A percentile compares a stretch with the other conserved stretches of the same genome.
Evolutionary conservation across 2,329 filamentous ascomycete species (phyloP).

Genomic region (Hymenotorrendiella dingleyae): DNA sequence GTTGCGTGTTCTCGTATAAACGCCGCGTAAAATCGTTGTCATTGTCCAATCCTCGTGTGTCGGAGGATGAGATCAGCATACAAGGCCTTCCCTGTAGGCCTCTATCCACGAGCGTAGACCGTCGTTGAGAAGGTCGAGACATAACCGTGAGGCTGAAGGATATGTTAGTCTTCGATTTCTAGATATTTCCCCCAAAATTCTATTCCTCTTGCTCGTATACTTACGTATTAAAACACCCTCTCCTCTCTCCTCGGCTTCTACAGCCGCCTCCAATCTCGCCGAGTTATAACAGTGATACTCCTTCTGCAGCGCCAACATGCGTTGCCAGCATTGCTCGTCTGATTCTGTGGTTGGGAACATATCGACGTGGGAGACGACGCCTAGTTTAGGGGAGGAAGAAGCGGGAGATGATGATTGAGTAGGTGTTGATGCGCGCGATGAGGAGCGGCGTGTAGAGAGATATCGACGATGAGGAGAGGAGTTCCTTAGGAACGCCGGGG

Average conservation of each 20-base stretch:
- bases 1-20: no score
- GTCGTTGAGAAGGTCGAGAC: constrained; percentile 29
- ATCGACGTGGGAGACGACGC: background rate
- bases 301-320: constrained; percentile 27
- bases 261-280: constrained; percentile 28
- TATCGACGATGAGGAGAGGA: background rate
- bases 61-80: no score
- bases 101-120: constrained; percentile 23
- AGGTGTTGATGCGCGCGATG: background rate
- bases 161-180: background rate
- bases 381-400: background rate
- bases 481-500: background rate
- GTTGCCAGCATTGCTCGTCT: constrained; percentile 25
- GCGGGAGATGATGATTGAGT: background rate
- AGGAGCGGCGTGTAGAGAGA: background rate
- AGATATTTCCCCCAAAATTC: background rate
- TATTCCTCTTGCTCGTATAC: background rate
- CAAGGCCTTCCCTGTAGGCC: constrained; percentile 5
- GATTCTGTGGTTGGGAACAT: constrained; percentile 7
- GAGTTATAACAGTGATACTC: constrained; percentile 29
- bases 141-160: constrained; percentile 25
- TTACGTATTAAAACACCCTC: constrained; percentile 2
- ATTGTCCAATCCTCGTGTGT: no score
- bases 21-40: no score
- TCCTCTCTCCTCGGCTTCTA: constrained; percentile 18